Evolutionary conservation across 139 green algal species (phyloP).

Genomic region (Zygnema circumcarinatum): DNA sequence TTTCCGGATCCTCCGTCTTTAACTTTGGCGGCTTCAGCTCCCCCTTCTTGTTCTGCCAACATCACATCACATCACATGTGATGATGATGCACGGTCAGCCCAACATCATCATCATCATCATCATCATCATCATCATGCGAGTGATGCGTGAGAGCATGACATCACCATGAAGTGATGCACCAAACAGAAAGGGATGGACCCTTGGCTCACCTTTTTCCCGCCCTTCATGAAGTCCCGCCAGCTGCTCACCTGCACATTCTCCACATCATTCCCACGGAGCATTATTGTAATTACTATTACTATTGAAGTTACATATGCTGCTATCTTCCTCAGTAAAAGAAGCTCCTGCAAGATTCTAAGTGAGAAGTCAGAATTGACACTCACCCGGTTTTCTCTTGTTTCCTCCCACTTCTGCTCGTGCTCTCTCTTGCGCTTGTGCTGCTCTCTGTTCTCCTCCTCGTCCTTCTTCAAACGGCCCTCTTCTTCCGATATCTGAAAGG

Average conservation of each 20-base stretch:
- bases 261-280: not conserved
- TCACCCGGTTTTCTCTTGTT: slow-evolving; percentile 56
- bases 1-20: slow-evolving; percentile 53
- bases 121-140: not conserved
- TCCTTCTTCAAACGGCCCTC: slow-evolving; percentile 57
- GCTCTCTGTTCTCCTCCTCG: slow-evolving; percentile 56
- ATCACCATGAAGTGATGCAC: not conserved
- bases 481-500: slow-evolving; percentile 63
- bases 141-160: not conserved
- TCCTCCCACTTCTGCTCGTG: slow-evolving; percentile 61
- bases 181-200: not conserved
- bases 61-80: no score
- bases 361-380: no score
- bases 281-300: slow-evolving; percentile 6
- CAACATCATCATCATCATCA: not conserved
- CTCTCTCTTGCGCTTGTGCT: slow-evolving; percentile 58
- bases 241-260: slow-evolving; percentile 39
- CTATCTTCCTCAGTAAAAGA: no score
- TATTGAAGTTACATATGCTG: no score
- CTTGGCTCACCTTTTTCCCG: slow-evolving; percentile 47
- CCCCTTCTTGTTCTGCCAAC: slow-evolving; percentile 44
- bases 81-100: not conserved
- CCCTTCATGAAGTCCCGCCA: slow-evolving; percentile 55
- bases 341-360: no score
- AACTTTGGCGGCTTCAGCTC: slow-evolving; percentile 54